phyloP scores from a whole-genome alignment of 805 yeast genomes.

The Schwanniomyces occidentalis region DNA sequence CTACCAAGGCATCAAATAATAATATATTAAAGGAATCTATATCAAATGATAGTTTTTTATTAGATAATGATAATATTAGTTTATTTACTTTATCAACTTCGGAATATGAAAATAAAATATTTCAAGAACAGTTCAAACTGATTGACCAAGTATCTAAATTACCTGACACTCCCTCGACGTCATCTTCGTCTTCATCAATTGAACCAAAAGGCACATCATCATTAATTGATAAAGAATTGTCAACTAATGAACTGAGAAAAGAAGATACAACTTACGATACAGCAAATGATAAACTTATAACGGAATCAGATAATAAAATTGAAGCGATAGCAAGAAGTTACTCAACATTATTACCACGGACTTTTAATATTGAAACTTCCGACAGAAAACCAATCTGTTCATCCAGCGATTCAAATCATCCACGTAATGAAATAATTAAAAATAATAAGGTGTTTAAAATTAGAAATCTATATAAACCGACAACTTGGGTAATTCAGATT shows the following conservation, averaged over 20 bases:
- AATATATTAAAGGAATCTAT: too few relatives aligned
- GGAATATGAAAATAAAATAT: conserved; percentile 38
- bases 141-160: conserved; percentile 26
- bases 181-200: conserved; percentile 1
- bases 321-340: background rate
- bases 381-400: background rate
- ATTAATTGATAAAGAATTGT: background rate
- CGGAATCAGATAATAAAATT: background rate
- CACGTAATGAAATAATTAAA: conserved; percentile 32
- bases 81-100: conserved; percentile 36
- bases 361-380: background rate
- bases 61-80: conserved; percentile 24
- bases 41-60: too few relatives aligned
- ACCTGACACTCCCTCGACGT: conserved; percentile 15
- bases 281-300: background rate
- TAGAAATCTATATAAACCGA: conserved; percentile 37
- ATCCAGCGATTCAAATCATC: conserved; percentile 12
- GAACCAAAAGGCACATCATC: background rate
- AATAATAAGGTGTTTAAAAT: conserved; percentile 35
- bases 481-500: conserved; percentile 62
- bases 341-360: background rate
- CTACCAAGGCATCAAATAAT: background rate
- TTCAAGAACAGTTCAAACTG: conserved; percentile 33
- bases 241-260: too few relatives aligned
- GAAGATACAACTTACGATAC: background rate